These are phyloP conservation scores for Leonotis leonurus DNA, from an alignment of 257 asterid genomes.

Conservation along the genomic window DNA sequence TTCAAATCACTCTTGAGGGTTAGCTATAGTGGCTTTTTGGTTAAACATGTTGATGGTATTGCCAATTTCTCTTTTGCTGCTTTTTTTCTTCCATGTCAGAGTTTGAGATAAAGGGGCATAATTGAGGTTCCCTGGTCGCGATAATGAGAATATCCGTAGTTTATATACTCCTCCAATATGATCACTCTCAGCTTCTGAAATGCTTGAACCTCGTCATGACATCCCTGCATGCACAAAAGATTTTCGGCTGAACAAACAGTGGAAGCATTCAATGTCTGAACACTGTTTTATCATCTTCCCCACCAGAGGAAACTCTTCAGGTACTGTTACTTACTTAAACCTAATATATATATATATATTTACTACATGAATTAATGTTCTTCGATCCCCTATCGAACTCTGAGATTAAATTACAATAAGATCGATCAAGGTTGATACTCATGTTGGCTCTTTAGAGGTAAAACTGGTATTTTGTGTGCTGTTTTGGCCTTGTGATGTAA, in stretches of 20 bases:
- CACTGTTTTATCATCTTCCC: constrained; percentile 89
- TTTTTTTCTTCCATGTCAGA: constrained; percentile 31
- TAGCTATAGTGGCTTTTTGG: neutral
- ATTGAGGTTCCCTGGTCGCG: constrained; percentile 83
- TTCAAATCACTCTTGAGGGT: neutral
- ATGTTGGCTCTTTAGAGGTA: neutral
- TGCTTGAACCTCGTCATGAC: constrained; percentile 42
- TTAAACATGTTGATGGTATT: neutral
- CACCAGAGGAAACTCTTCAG: constrained; percentile 74
- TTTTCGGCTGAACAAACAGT: constrained; percentile 74
- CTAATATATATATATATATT: neutral
- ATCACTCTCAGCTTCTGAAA: constrained; percentile 50
- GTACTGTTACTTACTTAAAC: constrained; percentile 24
- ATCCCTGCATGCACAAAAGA: constrained; percentile 42
- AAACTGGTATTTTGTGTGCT: neutral
- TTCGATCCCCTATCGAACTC: neutral
- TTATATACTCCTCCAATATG: constrained; percentile 84
- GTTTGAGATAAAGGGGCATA: constrained; percentile 78
- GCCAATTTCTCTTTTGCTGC: constrained; percentile 1
- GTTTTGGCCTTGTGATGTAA: neutral
- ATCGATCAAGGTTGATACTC: neutral
- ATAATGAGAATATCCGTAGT: constrained; percentile 67
- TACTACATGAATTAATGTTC: neutral
- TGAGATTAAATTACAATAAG: neutral
- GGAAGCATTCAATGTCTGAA: constrained; percentile 89